These are phyloP conservation scores for Neofusicoccum parvum DNA, from an alignment of 2,329 filamentous ascomycete species.

Conservation along the genomic window DNA sequence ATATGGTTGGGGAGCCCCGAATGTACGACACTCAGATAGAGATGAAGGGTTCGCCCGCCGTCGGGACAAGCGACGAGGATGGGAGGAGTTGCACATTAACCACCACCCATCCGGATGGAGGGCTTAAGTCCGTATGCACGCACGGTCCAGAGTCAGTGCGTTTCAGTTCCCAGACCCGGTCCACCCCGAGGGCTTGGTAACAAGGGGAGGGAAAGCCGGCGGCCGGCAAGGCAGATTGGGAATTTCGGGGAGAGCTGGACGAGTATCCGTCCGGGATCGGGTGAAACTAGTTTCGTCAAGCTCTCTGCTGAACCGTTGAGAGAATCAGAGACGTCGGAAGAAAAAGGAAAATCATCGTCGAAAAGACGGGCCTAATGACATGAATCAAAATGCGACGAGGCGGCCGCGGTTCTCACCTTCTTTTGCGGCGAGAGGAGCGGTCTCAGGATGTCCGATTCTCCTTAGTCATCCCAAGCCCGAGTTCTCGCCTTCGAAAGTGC, in stretches of 20 bases:
- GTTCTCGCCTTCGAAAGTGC: conserved; percentile 14
- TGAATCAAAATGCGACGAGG: background rate
- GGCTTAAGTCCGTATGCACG: conserved; percentile 18
- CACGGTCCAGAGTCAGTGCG: conserved; percentile 12
- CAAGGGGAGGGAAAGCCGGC: background rate
- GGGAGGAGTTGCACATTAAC: conserved; percentile 8
- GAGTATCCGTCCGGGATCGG: background rate
- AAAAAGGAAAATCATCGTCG: background rate
- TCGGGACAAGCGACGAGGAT: conserved; percentile 2
- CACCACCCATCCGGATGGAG: background rate
- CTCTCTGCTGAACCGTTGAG: background rate
- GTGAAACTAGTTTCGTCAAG: conserved; percentile 3
- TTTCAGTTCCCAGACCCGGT: conserved; percentile 8
- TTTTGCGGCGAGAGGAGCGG: background rate
- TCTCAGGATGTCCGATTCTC: background rate
- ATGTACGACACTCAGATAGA: background rate
- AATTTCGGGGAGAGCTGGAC: conserved; percentile 4
- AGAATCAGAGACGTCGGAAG: background rate
- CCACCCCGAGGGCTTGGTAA: conserved; percentile 12
- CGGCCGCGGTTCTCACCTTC: background rate
- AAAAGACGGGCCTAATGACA: background rate
- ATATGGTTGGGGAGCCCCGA: background rate
- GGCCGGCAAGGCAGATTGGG: conserved; percentile 7
- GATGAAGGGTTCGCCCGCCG: conserved; percentile 4
- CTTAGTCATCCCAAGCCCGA: background rate